Evolutionary conservation across 2,329 filamentous ascomycete genomes (phyloP).

Genomic region (Ampelomyces quisqualis): DNA sequence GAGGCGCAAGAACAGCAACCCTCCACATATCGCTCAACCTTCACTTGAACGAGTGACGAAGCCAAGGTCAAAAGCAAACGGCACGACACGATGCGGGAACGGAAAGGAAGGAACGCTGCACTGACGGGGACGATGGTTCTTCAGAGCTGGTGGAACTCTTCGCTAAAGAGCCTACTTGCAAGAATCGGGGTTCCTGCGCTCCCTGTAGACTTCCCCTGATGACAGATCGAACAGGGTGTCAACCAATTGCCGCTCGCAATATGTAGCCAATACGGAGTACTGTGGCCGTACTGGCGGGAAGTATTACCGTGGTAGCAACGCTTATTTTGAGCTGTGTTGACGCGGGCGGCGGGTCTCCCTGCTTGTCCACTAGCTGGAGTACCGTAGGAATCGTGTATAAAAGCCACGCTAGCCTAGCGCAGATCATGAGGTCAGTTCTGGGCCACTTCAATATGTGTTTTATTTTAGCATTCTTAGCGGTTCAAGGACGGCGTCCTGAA

Average conservation of each 20-base stretch:
- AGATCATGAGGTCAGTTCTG: too few species aligned
- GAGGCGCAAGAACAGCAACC: constrained; percentile 17
- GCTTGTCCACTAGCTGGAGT: too few species aligned
- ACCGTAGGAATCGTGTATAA: too few species aligned
- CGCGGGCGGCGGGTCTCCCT: too few species aligned
- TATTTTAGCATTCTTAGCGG: too few species aligned
- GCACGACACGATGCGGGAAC: constrained; percentile 6
- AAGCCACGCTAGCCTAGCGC: too few species aligned
- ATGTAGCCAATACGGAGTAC: constrained; percentile 1
- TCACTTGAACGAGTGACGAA: constrained; percentile 25
- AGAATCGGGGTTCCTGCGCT: constrained; percentile 26
- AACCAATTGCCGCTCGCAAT: constrained; percentile 17
- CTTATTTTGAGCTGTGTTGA: too few species aligned
- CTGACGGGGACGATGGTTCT: constrained; percentile 8
- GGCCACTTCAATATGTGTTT: too few species aligned
- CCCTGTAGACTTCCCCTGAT: constrained; percentile 26
- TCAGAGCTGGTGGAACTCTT: too few species aligned
- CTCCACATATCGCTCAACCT: constrained; percentile 26
- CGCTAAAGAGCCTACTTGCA: constrained; percentile 17
- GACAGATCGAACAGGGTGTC: constrained; percentile 17
- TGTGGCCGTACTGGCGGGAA: not conserved
- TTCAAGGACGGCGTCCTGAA: too few species aligned
- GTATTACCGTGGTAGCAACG: too few species aligned
- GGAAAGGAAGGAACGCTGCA: constrained; percentile 5
- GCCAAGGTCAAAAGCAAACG: constrained; percentile 16